Conservation (phyloP, 257 asterid genomes). For the Hygrophila difformis region DNA sequence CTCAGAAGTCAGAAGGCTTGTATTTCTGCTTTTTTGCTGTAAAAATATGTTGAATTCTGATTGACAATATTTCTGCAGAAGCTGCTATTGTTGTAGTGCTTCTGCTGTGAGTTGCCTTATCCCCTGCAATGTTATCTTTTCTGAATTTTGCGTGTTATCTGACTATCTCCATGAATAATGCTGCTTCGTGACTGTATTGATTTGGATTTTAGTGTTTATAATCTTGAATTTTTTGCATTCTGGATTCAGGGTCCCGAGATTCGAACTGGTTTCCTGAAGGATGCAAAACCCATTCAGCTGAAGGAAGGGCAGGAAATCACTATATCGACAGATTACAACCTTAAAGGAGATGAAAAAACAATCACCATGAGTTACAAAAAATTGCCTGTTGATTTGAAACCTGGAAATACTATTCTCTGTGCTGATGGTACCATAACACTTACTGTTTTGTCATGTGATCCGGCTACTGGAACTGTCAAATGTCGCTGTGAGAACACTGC, state of each 20-base stretch:
- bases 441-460: conserved; percentile 57
- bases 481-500: conserved; percentile 81
- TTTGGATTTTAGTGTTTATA: no score
- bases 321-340: conserved; percentile 62
- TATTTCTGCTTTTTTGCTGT: no score
- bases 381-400: conserved; percentile 59
- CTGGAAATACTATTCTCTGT: conserved; percentile 63
- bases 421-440: conserved; percentile 78
- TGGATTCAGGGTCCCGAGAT: conserved; percentile 73
- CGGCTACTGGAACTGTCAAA: conserved; percentile 52
- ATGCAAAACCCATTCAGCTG: conserved; percentile 65
- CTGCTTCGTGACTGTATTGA: no score
- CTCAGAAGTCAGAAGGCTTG: no score
- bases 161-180: no score
- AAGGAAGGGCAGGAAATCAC: conserved; percentile 67
- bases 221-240: conserved; percentile 7
- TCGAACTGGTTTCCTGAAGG: conserved; percentile 72
- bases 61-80: no score
- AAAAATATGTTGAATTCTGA: no score
- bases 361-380: conserved; percentile 82
- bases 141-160: no score
- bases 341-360: conserved; percentile 54
- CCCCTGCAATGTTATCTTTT: no score
- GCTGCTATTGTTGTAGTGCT: no score
- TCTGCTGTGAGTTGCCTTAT: no score